Evolutionary conservation across 495 filamentous ascomycete genomes (phyloP).

Genomic region (Aspergillus steynii): DNA sequence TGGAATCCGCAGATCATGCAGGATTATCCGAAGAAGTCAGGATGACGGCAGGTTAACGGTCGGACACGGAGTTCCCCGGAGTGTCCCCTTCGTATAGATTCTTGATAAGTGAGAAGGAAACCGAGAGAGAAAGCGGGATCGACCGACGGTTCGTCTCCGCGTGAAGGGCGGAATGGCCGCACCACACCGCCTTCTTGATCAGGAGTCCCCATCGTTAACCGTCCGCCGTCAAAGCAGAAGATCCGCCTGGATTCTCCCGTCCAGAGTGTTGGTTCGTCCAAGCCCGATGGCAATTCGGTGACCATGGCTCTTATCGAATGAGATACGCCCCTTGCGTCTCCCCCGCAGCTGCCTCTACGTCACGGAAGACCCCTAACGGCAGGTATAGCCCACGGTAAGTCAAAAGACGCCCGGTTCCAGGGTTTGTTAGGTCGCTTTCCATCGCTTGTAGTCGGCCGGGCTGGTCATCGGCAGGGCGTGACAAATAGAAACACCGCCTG

Average conservation of each 20-base stretch:
- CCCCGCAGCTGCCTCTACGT: conserved; percentile 6
- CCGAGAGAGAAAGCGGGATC: too few species aligned
- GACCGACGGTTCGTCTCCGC: too few species aligned
- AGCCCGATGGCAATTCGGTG: too few species aligned
- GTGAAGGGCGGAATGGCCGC: too few species aligned
- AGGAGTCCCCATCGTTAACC: too few species aligned
- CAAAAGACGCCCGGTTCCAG: neutral
- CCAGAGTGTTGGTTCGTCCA: too few species aligned
- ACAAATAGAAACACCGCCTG: conserved; percentile 23
- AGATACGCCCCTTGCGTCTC: neutral
- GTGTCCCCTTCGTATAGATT: too few species aligned
- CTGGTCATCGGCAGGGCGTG: conserved; percentile 16
- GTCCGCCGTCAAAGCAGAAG: too few species aligned
- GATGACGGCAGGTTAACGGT: neutral
- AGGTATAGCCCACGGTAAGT: conserved; percentile 16
- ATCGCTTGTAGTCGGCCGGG: conserved; percentile 28
- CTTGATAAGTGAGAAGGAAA: too few species aligned
- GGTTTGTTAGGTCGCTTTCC: conserved; percentile 24
- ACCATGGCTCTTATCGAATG: neutral
- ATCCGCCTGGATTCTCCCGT: too few species aligned
- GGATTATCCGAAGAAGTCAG: neutral
- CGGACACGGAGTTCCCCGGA: too few species aligned
- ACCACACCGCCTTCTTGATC: too few species aligned
- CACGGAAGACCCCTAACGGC: conserved; percentile 12
- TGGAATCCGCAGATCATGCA: neutral